These are phyloP conservation scores for Pichia californica DNA, from an alignment of 805 yeast genomes.

Conservation along the genomic window DNA sequence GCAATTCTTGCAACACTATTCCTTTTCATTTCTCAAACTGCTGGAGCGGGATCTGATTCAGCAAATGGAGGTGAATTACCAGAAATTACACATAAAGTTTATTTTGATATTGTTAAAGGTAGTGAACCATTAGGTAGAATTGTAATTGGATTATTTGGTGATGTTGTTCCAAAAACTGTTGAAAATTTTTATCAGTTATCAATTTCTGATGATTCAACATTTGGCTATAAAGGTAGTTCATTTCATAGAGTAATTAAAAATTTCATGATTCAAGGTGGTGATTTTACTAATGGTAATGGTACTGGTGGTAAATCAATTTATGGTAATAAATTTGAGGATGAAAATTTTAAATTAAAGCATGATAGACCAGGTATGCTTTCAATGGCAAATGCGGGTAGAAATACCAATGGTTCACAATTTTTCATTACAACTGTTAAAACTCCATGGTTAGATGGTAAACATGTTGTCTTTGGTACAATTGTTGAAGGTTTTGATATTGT, in stretches of 20 bases:
- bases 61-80: slow-evolving; percentile 35
- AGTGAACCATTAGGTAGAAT: slow-evolving; percentile 73
- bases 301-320: slow-evolving; percentile 72
- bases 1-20: slow-evolving; percentile 17
- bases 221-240: slow-evolving; percentile 54
- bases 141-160: slow-evolving; percentile 82
- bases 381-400: slow-evolving; percentile 75
- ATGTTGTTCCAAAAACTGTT: slow-evolving; percentile 79
- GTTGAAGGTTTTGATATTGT: slow-evolving; percentile 83
- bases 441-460: slow-evolving; percentile 88
- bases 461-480: slow-evolving; percentile 96
- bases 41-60: slow-evolving; percentile 13
- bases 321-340: slow-evolving; percentile 62
- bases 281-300: slow-evolving; percentile 63
- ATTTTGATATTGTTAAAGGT: slow-evolving; percentile 79
- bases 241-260: slow-evolving; percentile 70
- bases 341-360: slow-evolving; percentile 62
- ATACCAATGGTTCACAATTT: slow-evolving; percentile 91
- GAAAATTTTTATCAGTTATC: slow-evolving; percentile 82
- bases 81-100: slow-evolving; percentile 70
- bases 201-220: slow-evolving; percentile 63
- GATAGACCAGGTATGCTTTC: slow-evolving; percentile 63
- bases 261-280: slow-evolving; percentile 81
- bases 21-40: slow-evolving; percentile 15
- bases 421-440: slow-evolving; percentile 90